Evolutionary conservation across 352 stramenopile species (phyloP).

Genomic region (Phytopythium mirpurense): DNA sequence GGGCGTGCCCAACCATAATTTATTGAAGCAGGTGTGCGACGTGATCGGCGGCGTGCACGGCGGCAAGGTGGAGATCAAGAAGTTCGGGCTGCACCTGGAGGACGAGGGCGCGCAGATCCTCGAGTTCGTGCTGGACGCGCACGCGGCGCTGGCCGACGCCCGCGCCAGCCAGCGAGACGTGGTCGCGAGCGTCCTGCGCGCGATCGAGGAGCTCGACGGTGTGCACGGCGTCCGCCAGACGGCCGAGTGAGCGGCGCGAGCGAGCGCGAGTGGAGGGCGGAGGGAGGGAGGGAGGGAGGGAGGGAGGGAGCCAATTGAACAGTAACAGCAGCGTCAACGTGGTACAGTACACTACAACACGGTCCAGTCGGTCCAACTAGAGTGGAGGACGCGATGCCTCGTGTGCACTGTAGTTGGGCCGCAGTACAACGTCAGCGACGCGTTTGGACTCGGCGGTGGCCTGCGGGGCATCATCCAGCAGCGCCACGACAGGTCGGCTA

Average conservation of each 20-base stretch:
- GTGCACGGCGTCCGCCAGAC: conserved; percentile 30
- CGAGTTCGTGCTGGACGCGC: conserved; percentile 67
- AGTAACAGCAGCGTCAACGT: conserved; percentile 1
- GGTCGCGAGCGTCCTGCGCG: conserved; percentile 27
- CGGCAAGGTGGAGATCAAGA: conserved; percentile 74
- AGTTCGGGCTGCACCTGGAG: conserved; percentile 73
- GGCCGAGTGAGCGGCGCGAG: neutral
- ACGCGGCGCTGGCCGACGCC: conserved; percentile 17
- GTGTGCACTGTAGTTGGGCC: too few species aligned
- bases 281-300: neutral
- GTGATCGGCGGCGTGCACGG: conserved; percentile 57
- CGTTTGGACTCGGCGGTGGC: too few species aligned
- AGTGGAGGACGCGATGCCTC: too few species aligned
- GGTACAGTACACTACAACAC: too few species aligned
- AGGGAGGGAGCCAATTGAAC: neutral
- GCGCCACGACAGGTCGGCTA: too few species aligned
- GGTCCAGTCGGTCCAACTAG: too few species aligned
- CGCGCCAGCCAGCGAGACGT: conserved; percentile 14
- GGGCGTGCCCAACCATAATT: conserved; percentile 75
- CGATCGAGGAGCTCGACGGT: conserved; percentile 36
- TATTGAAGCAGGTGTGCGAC: conserved; percentile 83
- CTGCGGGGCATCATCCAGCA: too few species aligned
- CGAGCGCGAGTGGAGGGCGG: too few species aligned
- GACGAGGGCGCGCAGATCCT: conserved; percentile 65
- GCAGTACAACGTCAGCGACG: too few species aligned